Conservation (phyloP, 306 rosid species). For the Dryas alaskensis region DNA sequence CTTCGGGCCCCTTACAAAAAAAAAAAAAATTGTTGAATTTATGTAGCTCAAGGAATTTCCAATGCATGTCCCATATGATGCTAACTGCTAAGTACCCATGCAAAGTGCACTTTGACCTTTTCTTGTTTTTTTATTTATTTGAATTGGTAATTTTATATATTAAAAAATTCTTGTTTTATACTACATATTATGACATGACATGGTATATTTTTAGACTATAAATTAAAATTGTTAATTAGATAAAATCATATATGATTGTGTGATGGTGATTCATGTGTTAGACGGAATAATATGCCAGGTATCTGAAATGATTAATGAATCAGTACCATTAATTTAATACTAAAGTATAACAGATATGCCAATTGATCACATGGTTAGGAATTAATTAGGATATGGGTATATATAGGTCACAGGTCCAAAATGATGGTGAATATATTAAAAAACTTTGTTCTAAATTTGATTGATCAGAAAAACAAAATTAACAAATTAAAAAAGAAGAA, state of each 20-base stretch:
- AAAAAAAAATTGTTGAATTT: background rate
- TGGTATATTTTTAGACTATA: background rate
- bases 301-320: too few relatives aligned
- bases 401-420: background rate
- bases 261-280: too few relatives aligned
- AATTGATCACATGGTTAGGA: slow-evolving; percentile 1
- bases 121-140: background rate
- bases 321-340: background rate
- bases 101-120: slow-evolving; percentile 1
- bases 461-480: background rate
- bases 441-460: background rate
- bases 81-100: background rate
- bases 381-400: background rate
- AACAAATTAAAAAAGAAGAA: background rate
- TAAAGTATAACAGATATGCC: background rate
- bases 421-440: background rate
- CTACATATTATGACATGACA: too few relatives aligned
- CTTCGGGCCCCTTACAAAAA: too few relatives aligned
- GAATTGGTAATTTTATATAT: background rate
- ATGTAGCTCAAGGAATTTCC: background rate
- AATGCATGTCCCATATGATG: background rate
- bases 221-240: background rate
- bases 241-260: background rate
- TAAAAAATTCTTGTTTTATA: too few relatives aligned
- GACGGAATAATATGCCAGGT: too few relatives aligned